These are phyloP conservation scores for Penicillium sp. DNA, from an alignment of 2,329 filamentous ascomycete genomes.

Conservation along the genomic window DNA sequence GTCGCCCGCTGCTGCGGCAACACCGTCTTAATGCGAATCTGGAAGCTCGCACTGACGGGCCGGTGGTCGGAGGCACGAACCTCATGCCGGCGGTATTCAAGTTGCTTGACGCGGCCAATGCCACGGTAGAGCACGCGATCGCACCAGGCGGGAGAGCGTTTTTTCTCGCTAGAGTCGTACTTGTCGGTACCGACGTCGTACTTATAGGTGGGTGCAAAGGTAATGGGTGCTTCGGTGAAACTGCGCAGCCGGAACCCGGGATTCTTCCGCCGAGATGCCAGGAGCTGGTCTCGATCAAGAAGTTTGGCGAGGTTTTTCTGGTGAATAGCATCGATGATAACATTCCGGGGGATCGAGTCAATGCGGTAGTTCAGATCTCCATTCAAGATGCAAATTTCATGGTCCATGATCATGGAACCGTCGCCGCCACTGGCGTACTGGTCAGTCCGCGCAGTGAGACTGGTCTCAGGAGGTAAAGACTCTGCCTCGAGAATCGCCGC, in stretches of 20 bases:
- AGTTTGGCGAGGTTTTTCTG: conserved; percentile 78
- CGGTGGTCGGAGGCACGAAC: conserved; percentile 88
- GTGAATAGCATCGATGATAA: conserved; percentile 80
- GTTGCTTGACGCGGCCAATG: conserved; percentile 74
- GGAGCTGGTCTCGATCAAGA: conserved; percentile 87
- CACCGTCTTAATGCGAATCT: conserved; percentile 79
- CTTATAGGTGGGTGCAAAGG: conserved; percentile 95
- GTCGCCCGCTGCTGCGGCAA: conserved; percentile 62
- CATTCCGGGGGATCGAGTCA: conserved; percentile 92
- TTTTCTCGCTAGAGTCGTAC: conserved; percentile 94
- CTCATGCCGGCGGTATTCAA: conserved; percentile 86
- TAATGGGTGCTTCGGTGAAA: conserved; percentile 87
- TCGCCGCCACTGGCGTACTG: conserved; percentile 89
- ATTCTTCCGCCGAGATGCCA: conserved; percentile 84
- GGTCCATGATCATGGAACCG: conserved; percentile 89
- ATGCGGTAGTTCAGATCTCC: conserved; percentile 98
- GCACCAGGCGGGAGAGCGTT: conserved; percentile 91
- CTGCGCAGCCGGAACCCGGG: conserved; percentile 83
- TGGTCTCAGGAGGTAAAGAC: conserved; percentile 69
- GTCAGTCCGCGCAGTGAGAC: conserved; percentile 66
- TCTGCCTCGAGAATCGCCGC: conserved; percentile 80
- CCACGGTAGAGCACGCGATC: conserved; percentile 88
- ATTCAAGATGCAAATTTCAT: conserved; percentile 95
- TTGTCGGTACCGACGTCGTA: conserved; percentile 94
- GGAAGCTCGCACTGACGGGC: conserved; percentile 83